Percentiles rank a stretch among this genome's conserved stretches.
These are phyloP conservation scores for Tremellales sp. DNA, from an alignment of 1,284 basidiomycete genomes.

Conservation along the genomic window DNA sequence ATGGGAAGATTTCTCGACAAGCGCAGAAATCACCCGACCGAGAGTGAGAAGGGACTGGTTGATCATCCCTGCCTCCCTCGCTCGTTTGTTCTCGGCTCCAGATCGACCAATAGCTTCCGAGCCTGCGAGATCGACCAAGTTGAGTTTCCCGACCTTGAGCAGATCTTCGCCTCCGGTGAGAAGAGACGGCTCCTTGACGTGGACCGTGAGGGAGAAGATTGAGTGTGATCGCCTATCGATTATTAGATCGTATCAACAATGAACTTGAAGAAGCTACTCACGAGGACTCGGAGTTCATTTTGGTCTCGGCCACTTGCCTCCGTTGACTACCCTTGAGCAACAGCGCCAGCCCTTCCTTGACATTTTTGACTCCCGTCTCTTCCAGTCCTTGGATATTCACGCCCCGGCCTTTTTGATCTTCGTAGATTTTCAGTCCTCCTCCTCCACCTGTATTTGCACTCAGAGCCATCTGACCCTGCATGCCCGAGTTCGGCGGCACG, in stretches of 20 bases:
- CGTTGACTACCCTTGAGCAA: slow-evolving; percentile 85
- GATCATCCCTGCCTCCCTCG: slow-evolving; percentile 97
- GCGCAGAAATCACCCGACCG: slow-evolving; percentile 92
- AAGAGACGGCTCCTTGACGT: slow-evolving; percentile 74
- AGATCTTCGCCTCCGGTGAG: slow-evolving; percentile 70
- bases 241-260: background rate
- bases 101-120: slow-evolving; percentile 96
- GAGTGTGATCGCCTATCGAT: slow-evolving; percentile 80
- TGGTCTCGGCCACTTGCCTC: slow-evolving; percentile 91
- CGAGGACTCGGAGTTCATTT: slow-evolving; percentile 92
- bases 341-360: slow-evolving; percentile 77
- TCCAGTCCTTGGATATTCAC: slow-evolving; percentile 94
- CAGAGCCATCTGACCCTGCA: slow-evolving; percentile 58
- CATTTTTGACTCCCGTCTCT: slow-evolving; percentile 79
- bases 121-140: slow-evolving; percentile 94
- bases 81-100: slow-evolving; percentile 91
- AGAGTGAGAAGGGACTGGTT: slow-evolving; percentile 96
- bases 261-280: slow-evolving; percentile 41
- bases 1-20: slow-evolving; percentile 87
- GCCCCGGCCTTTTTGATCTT: slow-evolving; percentile 72
- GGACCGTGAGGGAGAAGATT: slow-evolving; percentile 94
- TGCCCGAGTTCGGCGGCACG: slow-evolving; percentile 51
- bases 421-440: slow-evolving; percentile 78
- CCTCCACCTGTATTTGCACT: slow-evolving; percentile 45
- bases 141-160: slow-evolving; percentile 89